Evolutionary conservation across 106 monocot genomes (phyloP), one percentile per base, ranked within the genome.

Genomic region (Chionographis japonica): DNA sequence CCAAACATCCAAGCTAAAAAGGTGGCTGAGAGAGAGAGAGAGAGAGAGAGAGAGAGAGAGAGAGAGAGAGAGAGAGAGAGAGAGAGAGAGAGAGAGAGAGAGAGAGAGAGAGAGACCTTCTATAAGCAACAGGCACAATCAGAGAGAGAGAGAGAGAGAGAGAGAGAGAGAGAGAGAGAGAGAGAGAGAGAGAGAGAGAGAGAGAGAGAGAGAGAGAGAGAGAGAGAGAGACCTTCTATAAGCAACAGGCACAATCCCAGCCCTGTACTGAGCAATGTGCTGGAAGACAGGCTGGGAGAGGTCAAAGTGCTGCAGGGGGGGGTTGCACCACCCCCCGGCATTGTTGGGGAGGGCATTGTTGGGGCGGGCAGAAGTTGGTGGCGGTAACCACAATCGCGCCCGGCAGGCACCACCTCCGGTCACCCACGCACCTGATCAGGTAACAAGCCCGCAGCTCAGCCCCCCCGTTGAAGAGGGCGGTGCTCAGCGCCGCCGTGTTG

Each of bases 401-500:
- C 8, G 54, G 40, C 54, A 55, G 36, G 52, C 68, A 68, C 37
- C 56, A 56, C 56, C 17, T 63, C 42, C 15, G 63, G 18, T 38
- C 40, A 16, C 37, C 37, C 8, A 16, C 15, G 63, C 63, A 63
- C 37, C 37, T 13, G 11, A 63, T 63, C 63, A 46, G n/a, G 18
- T 63, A 63, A 43, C 63, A 68, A 2, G 68, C 17, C 68, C 68
- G 13, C 68, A 68, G 54, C 51, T 56, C 8, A 40, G 54, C 35
- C 68, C 68, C 68, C 41, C 56, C 27, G 54, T 18, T 55, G 68
- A 68, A 68, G 54, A 68, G 68, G 4, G 55, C 68, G 3, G 68
- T 68, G 55, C 68, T 68, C 14, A 68, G 54, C 3, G 68, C 68
- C 19, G 68, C 68, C 15, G 53, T 68, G 54, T 68, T 68, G 39